A percentile compares a stretch with the other conserved stretches of the same genome.
Evolutionary conservation across 805 yeast species (phyloP).

Genomic region (Metschnikowia henanensis): DNA sequence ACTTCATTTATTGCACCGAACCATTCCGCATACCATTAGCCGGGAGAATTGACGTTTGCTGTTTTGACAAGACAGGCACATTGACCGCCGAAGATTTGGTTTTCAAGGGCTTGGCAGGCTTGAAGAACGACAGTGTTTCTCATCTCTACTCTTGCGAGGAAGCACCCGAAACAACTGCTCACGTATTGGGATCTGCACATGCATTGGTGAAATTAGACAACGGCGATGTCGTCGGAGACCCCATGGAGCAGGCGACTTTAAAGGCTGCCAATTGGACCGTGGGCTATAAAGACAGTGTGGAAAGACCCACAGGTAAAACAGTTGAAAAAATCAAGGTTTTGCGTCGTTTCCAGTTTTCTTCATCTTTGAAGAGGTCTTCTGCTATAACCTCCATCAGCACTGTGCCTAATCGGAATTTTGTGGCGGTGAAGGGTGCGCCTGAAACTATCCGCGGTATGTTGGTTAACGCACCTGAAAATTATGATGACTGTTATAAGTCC

Average conservation of each 20-base stretch:
- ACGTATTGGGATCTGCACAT: conserved; percentile 91
- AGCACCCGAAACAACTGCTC: conserved; percentile 67
- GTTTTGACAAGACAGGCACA: conserved; percentile 98
- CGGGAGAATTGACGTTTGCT: conserved; percentile 97
- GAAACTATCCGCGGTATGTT: conserved; percentile 88
- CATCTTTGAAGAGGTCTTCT: conserved; percentile 94
- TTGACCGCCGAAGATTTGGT: conserved; percentile 95
- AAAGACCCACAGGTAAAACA: conserved; percentile 37
- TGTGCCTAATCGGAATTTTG: conserved; percentile 51
- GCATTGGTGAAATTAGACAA: conserved; percentile 93
- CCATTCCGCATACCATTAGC: conserved; percentile 98
- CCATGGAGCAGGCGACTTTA: conserved; percentile 97
- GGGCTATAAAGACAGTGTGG: conserved; percentile 70
- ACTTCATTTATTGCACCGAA: conserved; percentile 93
- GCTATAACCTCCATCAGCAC: conserved; percentile 64
- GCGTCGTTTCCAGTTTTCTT: conserved; percentile 96
- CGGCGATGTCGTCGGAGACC: conserved; percentile 98
- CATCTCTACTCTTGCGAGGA: conserved; percentile 55
- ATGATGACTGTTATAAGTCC: conserved; percentile 83
- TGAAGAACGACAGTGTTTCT: conserved; percentile 51
- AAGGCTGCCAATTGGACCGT: conserved; percentile 85
- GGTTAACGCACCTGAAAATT: conserved; percentile 64
- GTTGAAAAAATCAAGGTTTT: conserved; percentile 62
- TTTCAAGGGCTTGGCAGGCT: conserved; percentile 95
- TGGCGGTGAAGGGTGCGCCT: conserved; percentile 97